phyloP scores from a whole-genome alignment of 2,329 filamentous ascomycete genomes.

The Teratosphaeriaceae sp. region DNA sequence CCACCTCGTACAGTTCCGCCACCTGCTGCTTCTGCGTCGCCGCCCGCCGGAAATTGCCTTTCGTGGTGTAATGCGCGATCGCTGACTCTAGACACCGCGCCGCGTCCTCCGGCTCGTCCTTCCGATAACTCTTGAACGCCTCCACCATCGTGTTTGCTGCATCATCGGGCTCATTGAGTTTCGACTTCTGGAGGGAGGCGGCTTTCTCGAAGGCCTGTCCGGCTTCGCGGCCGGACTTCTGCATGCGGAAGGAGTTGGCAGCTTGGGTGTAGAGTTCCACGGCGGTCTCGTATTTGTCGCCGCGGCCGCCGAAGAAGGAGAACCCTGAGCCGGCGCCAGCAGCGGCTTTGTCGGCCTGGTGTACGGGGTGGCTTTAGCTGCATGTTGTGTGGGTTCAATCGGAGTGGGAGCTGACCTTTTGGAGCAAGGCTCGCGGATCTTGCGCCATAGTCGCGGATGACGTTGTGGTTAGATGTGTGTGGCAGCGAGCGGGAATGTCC shows the following conservation, averaged over 20 bases:
- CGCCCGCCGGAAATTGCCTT: conserved; percentile 85
- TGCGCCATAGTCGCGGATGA: conserved; percentile 52
- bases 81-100: conserved; percentile 72
- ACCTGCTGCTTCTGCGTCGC: conserved; percentile 86
- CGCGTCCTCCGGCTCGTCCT: conserved; percentile 75
- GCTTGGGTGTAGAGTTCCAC: conserved; percentile 83
- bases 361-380: background rate
- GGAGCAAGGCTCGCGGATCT: conserved; percentile 70
- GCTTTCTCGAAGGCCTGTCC: conserved; percentile 79
- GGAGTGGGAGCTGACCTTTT: conserved; percentile 55
- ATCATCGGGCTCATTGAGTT: conserved; percentile 87
- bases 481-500: background rate
- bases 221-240: conserved; percentile 78
- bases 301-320: conserved; percentile 77
- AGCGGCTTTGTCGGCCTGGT: conserved; percentile 78
- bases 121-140: conserved; percentile 92
- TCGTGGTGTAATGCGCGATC: conserved; percentile 78
- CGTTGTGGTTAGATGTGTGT: background rate
- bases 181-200: conserved; percentile 69
- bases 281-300: conserved; percentile 85
- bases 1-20: conserved; percentile 77
- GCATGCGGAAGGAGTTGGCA: conserved; percentile 84
- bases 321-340: conserved; percentile 72
- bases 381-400: conserved; percentile 13
- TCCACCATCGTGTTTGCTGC: conserved; percentile 82